Evolutionary conservation across 2,329 filamentous ascomycete species (phyloP).

Genomic region (Aphanocladium album): DNA sequence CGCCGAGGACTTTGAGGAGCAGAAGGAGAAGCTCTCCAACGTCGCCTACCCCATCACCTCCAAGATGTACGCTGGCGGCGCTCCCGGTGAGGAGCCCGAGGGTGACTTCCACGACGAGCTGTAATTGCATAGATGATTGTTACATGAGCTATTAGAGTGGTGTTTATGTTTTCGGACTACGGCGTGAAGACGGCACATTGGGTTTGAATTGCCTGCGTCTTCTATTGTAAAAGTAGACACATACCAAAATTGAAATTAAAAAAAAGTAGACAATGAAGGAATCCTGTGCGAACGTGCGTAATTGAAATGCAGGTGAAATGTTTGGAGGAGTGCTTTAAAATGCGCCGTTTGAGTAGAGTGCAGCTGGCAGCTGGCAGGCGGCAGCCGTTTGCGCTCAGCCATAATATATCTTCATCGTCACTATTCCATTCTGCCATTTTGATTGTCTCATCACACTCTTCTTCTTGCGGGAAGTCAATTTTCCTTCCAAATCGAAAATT

Average conservation of each 20-base stretch:
- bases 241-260: conserved; percentile 14
- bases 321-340: neutral
- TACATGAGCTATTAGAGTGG: conserved; percentile 13
- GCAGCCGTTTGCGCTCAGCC: neutral
- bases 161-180: conserved; percentile 13
- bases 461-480: no score
- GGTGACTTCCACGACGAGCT: conserved; percentile 74
- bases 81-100: conserved; percentile 63
- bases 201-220: conserved; percentile 18
- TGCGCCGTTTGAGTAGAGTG: neutral
- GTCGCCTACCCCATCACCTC: conserved; percentile 98
- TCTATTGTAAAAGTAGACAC: conserved; percentile 27
- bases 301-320: neutral
- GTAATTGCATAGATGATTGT: conserved; percentile 47
- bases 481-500: neutral
- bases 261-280: neutral
- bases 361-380: neutral
- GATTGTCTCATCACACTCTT: no score
- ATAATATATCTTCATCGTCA: neutral
- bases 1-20: conserved; percentile 96
- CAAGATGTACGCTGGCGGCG: conserved; percentile 79
- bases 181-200: conserved; percentile 8
- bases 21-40: conserved; percentile 97
- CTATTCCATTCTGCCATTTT: no score
- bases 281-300: neutral